A percentile compares a stretch with the other conserved stretches of the same genome.
Conservation (phyloP, 768 basidiomycete genomes). For the Lentinula sp. region DNA sequence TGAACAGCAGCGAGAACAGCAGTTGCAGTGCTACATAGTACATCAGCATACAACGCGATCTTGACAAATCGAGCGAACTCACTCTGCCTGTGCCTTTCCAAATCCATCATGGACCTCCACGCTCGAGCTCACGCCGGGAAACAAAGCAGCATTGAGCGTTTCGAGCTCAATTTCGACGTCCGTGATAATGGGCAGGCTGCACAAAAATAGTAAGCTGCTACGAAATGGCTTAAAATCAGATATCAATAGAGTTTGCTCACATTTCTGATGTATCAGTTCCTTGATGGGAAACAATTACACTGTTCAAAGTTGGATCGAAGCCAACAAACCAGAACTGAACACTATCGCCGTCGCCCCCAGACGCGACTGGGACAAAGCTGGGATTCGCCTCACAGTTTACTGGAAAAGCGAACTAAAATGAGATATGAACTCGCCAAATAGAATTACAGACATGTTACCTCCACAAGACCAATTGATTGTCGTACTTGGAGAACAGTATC, state of each 20-base stretch:
- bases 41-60: neutral
- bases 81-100: conserved; percentile 34
- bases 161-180: conserved; percentile 28
- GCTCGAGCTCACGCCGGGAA: conserved; percentile 34
- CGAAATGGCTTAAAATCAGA: neutral
- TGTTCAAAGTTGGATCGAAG: conserved; percentile 20
- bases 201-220: neutral
- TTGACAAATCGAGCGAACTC: conserved; percentile 4
- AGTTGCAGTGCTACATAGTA: conserved; percentile 28
- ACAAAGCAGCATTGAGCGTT: conserved; percentile 28
- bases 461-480: conserved; percentile 37
- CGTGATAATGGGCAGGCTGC: conserved; percentile 30
- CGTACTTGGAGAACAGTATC: conserved; percentile 25
- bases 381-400: conserved; percentile 42
- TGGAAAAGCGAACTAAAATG: conserved; percentile 9
- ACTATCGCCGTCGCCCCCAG: conserved; percentile 39
- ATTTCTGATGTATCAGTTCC: conserved; percentile 20
- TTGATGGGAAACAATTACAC: conserved; percentile 14
- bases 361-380: conserved; percentile 38
- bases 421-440: neutral
- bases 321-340: conserved; percentile 45
- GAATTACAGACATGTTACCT: conserved; percentile 17
- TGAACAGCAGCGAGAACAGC: conserved; percentile 33
- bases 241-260: conserved; percentile 8
- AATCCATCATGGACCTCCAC: conserved; percentile 42